Conservation (phyloP, 176 grass and related monocot genomes). For the Oryza rufipogon region DNA sequence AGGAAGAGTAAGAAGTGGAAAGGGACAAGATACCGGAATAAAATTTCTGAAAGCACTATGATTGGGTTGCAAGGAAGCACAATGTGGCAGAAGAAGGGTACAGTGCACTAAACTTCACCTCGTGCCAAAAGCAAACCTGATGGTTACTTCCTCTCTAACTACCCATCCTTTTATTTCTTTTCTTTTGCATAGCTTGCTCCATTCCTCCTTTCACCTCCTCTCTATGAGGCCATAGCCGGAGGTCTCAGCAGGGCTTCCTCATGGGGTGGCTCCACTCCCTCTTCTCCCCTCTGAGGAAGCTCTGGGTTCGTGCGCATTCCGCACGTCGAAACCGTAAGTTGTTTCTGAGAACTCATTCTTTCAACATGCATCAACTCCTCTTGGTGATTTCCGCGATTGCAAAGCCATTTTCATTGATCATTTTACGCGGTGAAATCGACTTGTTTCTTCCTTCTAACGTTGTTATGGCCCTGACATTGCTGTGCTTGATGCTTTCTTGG, state of each 20-base stretch:
- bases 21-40: conserved; percentile 74
- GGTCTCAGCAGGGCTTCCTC: conserved; percentile 34
- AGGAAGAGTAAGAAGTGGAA: conserved; percentile 64
- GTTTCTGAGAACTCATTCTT: neutral
- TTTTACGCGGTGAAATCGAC: neutral
- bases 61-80: conserved; percentile 59
- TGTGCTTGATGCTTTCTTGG: conserved; percentile 12
- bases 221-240: conserved; percentile 28
- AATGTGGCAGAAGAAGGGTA: conserved; percentile 44
- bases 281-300: conserved; percentile 70
- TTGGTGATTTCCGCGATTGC: neutral
- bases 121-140: conserved; percentile 66
- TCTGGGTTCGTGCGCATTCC: conserved; percentile 63
- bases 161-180: conserved; percentile 22
- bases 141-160: conserved; percentile 52
- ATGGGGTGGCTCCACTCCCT: conserved; percentile 85
- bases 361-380: neutral
- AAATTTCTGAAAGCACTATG: conserved; percentile 38
- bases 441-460: conserved; percentile 11
- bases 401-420: neutral
- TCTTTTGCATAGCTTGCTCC: conserved; percentile 24
- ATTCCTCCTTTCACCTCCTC: conserved; percentile 22
- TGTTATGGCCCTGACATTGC: conserved; percentile 28
- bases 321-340: conserved; percentile 60
- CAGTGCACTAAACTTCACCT: conserved; percentile 69